These are phyloP conservation scores for Hypoxylon fuscum DNA, from an alignment of 495 filamentous ascomycete genomes.

Conservation along the genomic window DNA sequence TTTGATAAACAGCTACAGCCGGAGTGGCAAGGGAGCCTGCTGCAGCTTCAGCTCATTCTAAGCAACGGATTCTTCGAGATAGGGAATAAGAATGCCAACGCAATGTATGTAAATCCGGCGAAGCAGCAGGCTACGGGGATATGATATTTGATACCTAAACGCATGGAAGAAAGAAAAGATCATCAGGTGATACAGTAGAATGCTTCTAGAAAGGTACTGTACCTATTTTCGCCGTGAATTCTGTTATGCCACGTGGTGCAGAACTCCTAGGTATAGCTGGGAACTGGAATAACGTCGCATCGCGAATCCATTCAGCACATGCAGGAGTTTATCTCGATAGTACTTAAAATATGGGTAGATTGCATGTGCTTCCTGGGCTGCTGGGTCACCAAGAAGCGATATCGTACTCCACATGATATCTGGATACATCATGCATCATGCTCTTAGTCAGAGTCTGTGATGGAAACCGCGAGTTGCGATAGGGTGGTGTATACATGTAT, in stretches of 20 bases:
- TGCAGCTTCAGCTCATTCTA: neutral
- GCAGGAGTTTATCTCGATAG: too few relatives aligned
- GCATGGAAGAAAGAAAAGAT: neutral
- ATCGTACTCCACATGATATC: too few relatives aligned
- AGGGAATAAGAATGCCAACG: neutral
- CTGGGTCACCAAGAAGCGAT: too few relatives aligned
- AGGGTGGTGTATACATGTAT: too few relatives aligned
- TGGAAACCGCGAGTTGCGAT: too few relatives aligned
- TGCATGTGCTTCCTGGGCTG: too few relatives aligned
- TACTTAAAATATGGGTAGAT: neutral
- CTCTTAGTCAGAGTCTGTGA: too few relatives aligned
- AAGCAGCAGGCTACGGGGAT: neutral
- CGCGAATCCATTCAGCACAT: neutral
- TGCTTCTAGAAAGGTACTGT: neutral
- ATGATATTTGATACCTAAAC: neutral
- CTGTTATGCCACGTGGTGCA: constrained; percentile 28
- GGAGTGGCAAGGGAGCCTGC: neutral
- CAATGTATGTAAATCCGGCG: constrained; percentile 1
- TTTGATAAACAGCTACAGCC: constrained; percentile 5
- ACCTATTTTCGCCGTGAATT: neutral
- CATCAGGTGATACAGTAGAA: neutral
- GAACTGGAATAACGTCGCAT: constrained; percentile 20
- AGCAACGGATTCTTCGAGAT: neutral
- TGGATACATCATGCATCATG: too few relatives aligned
- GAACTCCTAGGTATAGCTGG: neutral